Percentiles rank a stretch among this genome's conserved stretches.
Conservation (phyloP, 2,329 filamentous ascomycete species). For the Verticillium tricorpus region DNA sequence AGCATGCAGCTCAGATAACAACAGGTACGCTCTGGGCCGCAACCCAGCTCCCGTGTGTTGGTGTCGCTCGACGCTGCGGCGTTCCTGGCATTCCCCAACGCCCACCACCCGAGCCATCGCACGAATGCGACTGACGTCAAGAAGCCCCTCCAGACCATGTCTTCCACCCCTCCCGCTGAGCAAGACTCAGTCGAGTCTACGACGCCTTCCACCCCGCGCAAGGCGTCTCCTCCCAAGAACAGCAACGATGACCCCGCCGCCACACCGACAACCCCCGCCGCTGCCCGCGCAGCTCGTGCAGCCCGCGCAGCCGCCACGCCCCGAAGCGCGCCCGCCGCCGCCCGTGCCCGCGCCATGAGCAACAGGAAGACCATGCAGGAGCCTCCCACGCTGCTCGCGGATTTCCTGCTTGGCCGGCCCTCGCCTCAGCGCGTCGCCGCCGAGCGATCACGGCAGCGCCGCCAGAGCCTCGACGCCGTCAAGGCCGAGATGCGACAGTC, state of each 20-base stretch:
- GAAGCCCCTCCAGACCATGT: conserved; percentile 8
- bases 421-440: conserved; percentile 51
- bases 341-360: conserved; percentile 28
- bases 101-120: background rate
- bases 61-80: background rate
- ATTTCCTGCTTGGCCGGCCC: conserved; percentile 54
- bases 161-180: conserved; percentile 12
- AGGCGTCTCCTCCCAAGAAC: background rate
- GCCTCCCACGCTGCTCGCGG: conserved; percentile 44
- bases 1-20: conserved; percentile 12
- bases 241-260: background rate
- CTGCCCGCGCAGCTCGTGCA: no score
- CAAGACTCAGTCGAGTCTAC: conserved; percentile 6
- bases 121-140: conserved; percentile 6
- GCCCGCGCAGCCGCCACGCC: conserved; percentile 22
- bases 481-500: conserved; percentile 52
- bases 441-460: conserved; percentile 49
- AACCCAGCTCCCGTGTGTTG: background rate
- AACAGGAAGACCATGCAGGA: conserved; percentile 33
- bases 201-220: conserved; percentile 2
- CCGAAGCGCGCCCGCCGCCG: conserved; percentile 36
- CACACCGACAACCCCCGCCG: conserved; percentile 1
- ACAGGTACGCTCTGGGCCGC: conserved; percentile 6
- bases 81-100: background rate
- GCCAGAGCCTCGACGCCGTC: conserved; percentile 46